Conservation (phyloP, 1,139 yeast genomes). For the Candida sp. region DNA sequence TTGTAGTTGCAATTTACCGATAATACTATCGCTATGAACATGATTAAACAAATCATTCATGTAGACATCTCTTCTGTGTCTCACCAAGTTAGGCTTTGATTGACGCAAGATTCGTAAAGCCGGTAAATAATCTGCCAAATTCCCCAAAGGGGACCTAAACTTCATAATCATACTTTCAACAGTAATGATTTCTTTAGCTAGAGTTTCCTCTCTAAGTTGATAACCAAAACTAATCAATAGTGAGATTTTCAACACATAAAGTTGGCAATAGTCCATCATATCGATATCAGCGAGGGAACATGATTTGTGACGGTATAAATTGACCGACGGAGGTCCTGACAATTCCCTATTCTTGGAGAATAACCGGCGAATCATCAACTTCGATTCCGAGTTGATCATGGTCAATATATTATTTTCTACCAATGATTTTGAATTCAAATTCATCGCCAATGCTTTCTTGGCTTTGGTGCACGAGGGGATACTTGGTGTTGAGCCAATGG, state of each 20-base stretch:
- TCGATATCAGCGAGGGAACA: constrained; percentile 29
- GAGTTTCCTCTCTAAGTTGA: constrained; percentile 21
- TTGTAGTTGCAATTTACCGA: constrained; percentile 37
- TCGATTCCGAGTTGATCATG: constrained; percentile 7
- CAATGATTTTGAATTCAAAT: constrained; percentile 43
- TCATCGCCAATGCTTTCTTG: constrained; percentile 52
- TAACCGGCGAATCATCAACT: constrained; percentile 21
- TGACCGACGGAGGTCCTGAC: constrained; percentile 19
- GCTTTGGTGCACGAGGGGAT: constrained; percentile 50
- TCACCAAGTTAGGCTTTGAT: constrained; percentile 31
- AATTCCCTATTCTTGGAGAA: constrained; percentile 17
- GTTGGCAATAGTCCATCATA: constrained; percentile 43
- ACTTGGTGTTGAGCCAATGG: constrained; percentile 77
- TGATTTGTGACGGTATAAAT: constrained; percentile 11
- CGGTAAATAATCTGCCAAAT: constrained; percentile 62
- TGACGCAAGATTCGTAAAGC: constrained; percentile 33
- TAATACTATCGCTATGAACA: constrained; percentile 30
- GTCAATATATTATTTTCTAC: constrained; percentile 35
- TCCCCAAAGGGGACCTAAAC: constrained; percentile 61
- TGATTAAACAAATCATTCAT: constrained; percentile 35
- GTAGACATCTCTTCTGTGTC: constrained; percentile 52
- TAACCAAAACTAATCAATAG: constrained; percentile 60
- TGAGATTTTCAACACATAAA: constrained; percentile 56
- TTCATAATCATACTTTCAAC: constrained; percentile 66
- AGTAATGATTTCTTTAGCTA: constrained; percentile 52